These are phyloP conservation scores for Trypanosomatidae sp. DNA, from an alignment of 208 protist species.

Conservation along the genomic window DNA sequence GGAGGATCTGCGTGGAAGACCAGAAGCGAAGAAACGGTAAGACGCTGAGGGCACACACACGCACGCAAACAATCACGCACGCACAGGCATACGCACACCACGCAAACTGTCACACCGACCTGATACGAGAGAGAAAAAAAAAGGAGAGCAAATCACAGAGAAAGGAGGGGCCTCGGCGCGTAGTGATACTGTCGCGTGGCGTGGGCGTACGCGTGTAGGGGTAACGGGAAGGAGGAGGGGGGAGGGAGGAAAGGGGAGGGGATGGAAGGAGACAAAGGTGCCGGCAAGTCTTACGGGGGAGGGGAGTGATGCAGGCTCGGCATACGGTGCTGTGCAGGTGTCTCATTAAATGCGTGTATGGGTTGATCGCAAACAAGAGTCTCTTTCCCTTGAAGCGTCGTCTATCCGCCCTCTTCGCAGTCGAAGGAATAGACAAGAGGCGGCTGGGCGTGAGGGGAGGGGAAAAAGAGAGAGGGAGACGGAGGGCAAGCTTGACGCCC, in stretches of 20 bases:
- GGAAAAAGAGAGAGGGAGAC: background rate
- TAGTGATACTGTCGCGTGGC: background rate
- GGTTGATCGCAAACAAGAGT: background rate
- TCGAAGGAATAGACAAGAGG: background rate
- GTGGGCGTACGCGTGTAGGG: background rate
- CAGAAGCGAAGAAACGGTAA: background rate
- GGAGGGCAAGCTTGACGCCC: background rate
- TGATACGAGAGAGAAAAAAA: background rate
- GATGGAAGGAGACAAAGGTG: background rate
- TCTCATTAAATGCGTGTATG: background rate
- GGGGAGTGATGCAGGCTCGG: background rate
- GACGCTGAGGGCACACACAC: background rate
- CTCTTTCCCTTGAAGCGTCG: background rate
- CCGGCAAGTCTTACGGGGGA: background rate
- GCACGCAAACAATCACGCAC: no score
- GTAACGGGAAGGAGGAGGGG: background rate
- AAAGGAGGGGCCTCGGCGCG: slow-evolving; percentile 6
- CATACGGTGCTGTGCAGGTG: background rate
- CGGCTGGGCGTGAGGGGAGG: background rate
- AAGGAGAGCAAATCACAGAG: background rate
- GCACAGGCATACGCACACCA: background rate
- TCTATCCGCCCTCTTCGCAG: background rate
- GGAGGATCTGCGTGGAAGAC: background rate
- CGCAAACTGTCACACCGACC: no score
- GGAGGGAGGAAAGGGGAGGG: background rate